Percentiles rank a stretch among this genome's conserved stretches.
phyloP scores from a whole-genome alignment of 495 filamentous ascomycete genomes.

The Copromyces sp. region DNA sequence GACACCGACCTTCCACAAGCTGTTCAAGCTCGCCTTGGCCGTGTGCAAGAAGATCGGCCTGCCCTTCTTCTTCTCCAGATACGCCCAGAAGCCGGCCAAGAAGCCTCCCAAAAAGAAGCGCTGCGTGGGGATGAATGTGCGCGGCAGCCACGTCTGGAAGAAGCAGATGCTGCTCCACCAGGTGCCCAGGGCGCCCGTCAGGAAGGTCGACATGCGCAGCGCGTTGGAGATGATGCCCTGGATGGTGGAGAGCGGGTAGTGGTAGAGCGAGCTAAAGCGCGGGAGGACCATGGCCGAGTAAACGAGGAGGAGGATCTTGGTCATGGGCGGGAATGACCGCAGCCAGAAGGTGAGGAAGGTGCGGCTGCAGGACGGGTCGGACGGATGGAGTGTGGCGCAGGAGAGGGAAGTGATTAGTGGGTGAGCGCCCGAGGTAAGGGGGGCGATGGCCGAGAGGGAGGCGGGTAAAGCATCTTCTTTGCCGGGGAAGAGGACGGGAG shows the following conservation, averaged over 20 bases:
- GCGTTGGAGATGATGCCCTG: constrained; percentile 50
- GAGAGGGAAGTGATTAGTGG: constrained; percentile 72
- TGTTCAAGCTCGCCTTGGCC: constrained; percentile 63
- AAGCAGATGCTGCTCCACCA: constrained; percentile 83
- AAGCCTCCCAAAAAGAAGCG: constrained; percentile 85
- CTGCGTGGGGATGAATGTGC: constrained; percentile 62
- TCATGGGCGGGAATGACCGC: constrained; percentile 65
- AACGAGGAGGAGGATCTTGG: constrained; percentile 62
- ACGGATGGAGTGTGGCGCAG: constrained; percentile 86
- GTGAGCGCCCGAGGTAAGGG: constrained; percentile 74
- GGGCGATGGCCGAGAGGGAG: constrained; percentile 55
- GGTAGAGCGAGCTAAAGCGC: constrained; percentile 51
- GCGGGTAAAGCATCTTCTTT: constrained; percentile 53
- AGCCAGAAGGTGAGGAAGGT: constrained; percentile 79
- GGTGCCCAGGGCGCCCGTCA: constrained; percentile 68
- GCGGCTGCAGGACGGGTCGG: constrained; percentile 72
- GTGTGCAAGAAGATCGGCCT: constrained; percentile 59
- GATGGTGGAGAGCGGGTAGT: constrained; percentile 54
- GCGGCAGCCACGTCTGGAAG: constrained; percentile 68
- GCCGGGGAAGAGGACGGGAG: constrained; percentile 76
- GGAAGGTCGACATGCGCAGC: constrained; percentile 59
- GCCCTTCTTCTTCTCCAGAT: constrained; percentile 53
- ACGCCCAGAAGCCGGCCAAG: constrained; percentile 72
- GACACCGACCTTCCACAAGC: constrained; percentile 78
- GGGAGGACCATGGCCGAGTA: constrained; percentile 59